A percentile compares a stretch with the other conserved stretches of the same genome.
phyloP scores from a whole-genome alignment of 192 early-diverging fungal genomes.

The Dimargaris cristalligena region DNA sequence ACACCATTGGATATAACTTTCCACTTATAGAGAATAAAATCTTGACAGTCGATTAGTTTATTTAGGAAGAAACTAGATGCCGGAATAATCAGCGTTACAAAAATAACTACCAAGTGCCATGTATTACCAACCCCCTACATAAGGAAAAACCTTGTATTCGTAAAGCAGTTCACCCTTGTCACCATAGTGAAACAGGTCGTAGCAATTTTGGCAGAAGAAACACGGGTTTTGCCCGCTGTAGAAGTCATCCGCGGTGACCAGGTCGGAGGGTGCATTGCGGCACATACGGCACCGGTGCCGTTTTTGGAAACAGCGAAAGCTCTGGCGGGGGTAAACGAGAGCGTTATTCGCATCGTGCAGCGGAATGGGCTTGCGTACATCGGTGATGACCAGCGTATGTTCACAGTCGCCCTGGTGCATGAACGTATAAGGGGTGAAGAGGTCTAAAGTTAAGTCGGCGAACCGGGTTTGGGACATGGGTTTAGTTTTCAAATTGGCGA shows the following conservation, averaged over 20 bases:
- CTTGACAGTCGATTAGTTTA: too few species aligned
- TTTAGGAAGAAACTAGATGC: too few species aligned
- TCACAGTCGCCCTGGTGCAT: conserved; percentile 68
- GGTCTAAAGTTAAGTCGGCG: conserved; percentile 39
- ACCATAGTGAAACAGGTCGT: conserved; percentile 50
- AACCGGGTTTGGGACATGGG: conserved; percentile 44
- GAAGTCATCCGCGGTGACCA: conserved; percentile 50
- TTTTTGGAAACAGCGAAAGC: conserved; percentile 32
- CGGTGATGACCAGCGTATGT: conserved; percentile 50
- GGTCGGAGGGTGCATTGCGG: conserved; percentile 36
- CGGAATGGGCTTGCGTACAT: conserved; percentile 29
- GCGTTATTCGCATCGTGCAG: conserved; percentile 32
- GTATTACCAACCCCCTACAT: too few species aligned
- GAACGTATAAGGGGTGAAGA: conserved; percentile 51
- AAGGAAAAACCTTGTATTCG: conserved; percentile 32
- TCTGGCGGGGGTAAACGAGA: conserved; percentile 31
- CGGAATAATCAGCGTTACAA: too few species aligned
- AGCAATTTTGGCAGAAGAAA: conserved; percentile 57
- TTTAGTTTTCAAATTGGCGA: conserved; percentile 27
- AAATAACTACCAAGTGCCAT: too few species aligned
- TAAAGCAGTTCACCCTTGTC: conserved; percentile 31
- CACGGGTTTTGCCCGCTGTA: conserved; percentile 46
- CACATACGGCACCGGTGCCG: conserved; percentile 47
- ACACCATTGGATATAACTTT: too few species aligned
- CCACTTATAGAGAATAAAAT: too few species aligned